Evolutionary conservation across 192 early-diverging fungal species (phyloP), one percentile per base, ranked within the genome.

Genomic region (Coemansia sp.): DNA sequence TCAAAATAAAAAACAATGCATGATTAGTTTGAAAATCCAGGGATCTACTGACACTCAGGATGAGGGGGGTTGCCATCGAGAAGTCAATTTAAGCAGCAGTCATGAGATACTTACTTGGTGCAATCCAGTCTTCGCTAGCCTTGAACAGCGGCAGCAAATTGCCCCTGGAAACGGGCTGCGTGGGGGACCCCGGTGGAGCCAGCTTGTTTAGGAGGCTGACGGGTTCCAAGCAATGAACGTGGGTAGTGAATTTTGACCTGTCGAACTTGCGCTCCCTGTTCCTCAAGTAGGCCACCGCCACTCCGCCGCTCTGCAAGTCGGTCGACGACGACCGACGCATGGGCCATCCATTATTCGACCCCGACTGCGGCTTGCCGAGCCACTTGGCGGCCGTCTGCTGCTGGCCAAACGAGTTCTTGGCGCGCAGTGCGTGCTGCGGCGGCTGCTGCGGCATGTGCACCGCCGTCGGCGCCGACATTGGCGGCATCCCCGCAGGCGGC

Each of bases 111-210:
- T 75, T 80, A 80, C 77, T 66, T 59, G 77, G 77, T 23, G 72
- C 69, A 66, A 80, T 75, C 77, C 77, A 80, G 35, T 80, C 77
- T 18, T 80, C 77, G 41, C 61, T 75, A 53, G 73, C 77, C 66
- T 80, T 80, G 63, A 66, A 80, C 52, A 80, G 53, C 8, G 77
- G 77, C 33, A 69, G 61, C 62, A 80, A 16, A 20, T 74, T 80
- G 12, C 77, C 77, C 31, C 65, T 69, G 1, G 48, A 59, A 6
- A 34, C 60, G 21, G 62, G 62, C 43, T 59, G 33, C 25, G 37
- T n/a, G 6, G 35, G 33, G 10, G 52, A 47, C 21, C 50, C 31
- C 35, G 31, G 18, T 16, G 20, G 33, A 33, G 47, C 6, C 13
- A 59, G 28, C 62, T 64, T 66, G 62, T 59, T 58, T 7, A 80